A percentile compares a stretch with the other conserved stretches of the same genome.
Conservation (phyloP, 805 yeast species). For the Maudiozyma pseudohumilis region DNA sequence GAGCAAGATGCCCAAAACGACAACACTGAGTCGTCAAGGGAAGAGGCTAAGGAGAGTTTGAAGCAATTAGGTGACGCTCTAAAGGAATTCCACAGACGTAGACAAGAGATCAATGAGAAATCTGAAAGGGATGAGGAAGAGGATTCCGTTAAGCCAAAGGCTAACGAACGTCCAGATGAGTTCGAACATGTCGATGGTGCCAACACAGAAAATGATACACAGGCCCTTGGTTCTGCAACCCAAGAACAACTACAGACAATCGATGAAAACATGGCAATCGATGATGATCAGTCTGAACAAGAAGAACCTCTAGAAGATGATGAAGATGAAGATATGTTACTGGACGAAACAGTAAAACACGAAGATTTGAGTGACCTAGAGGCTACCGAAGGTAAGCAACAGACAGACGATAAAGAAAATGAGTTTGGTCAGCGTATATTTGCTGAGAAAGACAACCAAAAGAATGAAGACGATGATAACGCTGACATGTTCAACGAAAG, state of each 20-base stretch:
- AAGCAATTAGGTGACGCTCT: slow-evolving; percentile 85
- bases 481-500: slow-evolving; percentile 5
- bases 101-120: slow-evolving; percentile 75
- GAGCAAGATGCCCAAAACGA: slow-evolving; percentile 33
- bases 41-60: slow-evolving; percentile 64
- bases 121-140: slow-evolving; percentile 40
- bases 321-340: slow-evolving; percentile 23
- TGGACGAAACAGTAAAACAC: slow-evolving; percentile 24
- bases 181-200: slow-evolving; percentile 78
- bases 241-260: slow-evolving; percentile 68
- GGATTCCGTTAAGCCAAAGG: slow-evolving; percentile 32
- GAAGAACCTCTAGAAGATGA: slow-evolving; percentile 27
- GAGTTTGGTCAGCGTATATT: slow-evolving; percentile 36
- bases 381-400: slow-evolving; percentile 13
- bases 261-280: slow-evolving; percentile 74
- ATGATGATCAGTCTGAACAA: slow-evolving; percentile 41
- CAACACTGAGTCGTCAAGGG: slow-evolving; percentile 45
- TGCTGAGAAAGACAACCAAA: slow-evolving; percentile 27
- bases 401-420: slow-evolving; percentile 29
- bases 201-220: slow-evolving; percentile 69
- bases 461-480: slow-evolving; percentile 30
- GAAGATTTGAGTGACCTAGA: slow-evolving; percentile 9
- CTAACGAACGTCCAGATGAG: slow-evolving; percentile 70
- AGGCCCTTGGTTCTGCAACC: slow-evolving; percentile 86
- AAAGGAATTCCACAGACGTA: slow-evolving; percentile 84